Percentiles rank a stretch among this genome's conserved stretches.
Conservation (phyloP, 345 rosid species). For the Triadica sebifera region DNA sequence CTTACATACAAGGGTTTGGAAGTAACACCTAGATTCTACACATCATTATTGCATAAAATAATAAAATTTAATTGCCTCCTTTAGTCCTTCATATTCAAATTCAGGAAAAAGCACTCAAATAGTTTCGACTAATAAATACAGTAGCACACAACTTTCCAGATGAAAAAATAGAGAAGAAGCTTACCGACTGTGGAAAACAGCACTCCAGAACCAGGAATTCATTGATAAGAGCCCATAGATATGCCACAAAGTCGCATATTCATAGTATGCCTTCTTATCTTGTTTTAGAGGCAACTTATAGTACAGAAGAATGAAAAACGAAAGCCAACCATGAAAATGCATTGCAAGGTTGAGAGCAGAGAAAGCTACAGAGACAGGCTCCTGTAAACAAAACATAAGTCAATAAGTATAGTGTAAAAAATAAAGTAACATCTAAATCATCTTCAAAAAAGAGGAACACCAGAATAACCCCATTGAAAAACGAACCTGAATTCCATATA, state of each 20-base stretch:
- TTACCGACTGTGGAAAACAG: constrained; percentile 79
- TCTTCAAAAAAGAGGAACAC: not conserved
- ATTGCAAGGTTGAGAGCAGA: constrained; percentile 72
- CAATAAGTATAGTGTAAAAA: not conserved
- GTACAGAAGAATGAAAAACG: constrained; percentile 74
- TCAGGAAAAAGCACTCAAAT: not conserved
- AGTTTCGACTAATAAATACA: not conserved
- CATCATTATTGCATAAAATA: not conserved
- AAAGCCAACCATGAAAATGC: constrained; percentile 89
- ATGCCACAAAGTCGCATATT: constrained; percentile 71
- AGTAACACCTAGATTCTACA: not conserved
- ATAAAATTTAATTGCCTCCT: not conserved
- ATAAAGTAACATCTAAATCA: not conserved
- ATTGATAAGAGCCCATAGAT: constrained; percentile 64
- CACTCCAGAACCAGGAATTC: constrained; percentile 90
- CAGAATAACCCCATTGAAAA: constrained; percentile 2
- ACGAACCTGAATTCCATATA: constrained; percentile 70
- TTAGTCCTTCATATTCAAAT: not conserved
- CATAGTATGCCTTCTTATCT: constrained; percentile 65
- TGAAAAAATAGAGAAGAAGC: constrained; percentile 9
- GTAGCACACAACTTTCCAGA: not conserved
- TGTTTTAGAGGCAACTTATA: constrained; percentile 71
- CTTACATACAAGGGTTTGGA: too few relatives aligned
- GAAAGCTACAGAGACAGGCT: constrained; percentile 79
- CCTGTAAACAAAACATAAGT: constrained; percentile 40